These are phyloP conservation scores for Baorangia bicolor DNA, from an alignment of 768 basidiomycete species.

Conservation along the genomic window DNA sequence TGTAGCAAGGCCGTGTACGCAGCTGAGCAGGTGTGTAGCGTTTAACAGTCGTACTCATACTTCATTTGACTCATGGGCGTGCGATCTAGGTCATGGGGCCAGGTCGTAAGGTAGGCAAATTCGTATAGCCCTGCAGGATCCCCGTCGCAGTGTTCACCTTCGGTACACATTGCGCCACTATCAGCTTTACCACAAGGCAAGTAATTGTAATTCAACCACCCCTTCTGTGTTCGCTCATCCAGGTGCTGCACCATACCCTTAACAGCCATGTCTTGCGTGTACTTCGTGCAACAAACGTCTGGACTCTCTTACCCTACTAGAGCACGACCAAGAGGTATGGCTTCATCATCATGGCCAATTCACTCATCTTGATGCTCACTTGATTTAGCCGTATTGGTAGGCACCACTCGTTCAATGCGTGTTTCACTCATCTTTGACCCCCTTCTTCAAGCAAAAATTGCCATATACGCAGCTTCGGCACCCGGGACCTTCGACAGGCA, in stretches of 20 bases:
- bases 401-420: not conserved
- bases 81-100: conserved; percentile 73
- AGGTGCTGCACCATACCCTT: not conserved
- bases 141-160: not conserved
- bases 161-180: not conserved
- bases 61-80: conserved; percentile 3
- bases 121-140: not conserved
- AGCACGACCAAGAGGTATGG: conserved; percentile 79
- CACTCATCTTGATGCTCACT: conserved; percentile 1
- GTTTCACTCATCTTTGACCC: not conserved
- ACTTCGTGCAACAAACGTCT: conserved; percentile 73
- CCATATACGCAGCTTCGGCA: conserved; percentile 78
- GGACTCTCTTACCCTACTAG: conserved; percentile 72
- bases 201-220: conserved; percentile 17
- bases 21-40: conserved; percentile 70
- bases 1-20: conserved; percentile 81
- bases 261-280: conserved; percentile 80
- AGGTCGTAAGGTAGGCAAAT: conserved; percentile 70
- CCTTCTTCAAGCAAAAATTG: conserved; percentile 65
- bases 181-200: conserved; percentile 79
- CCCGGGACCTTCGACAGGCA: conserved; percentile 66
- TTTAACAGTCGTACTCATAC: not conserved
- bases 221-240: not conserved
- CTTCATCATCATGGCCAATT: not conserved
- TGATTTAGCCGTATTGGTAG: conserved; percentile 45